phyloP scores from a whole-genome alignment of 495 filamentous ascomycete species.

The Peziza echinospora region DNA sequence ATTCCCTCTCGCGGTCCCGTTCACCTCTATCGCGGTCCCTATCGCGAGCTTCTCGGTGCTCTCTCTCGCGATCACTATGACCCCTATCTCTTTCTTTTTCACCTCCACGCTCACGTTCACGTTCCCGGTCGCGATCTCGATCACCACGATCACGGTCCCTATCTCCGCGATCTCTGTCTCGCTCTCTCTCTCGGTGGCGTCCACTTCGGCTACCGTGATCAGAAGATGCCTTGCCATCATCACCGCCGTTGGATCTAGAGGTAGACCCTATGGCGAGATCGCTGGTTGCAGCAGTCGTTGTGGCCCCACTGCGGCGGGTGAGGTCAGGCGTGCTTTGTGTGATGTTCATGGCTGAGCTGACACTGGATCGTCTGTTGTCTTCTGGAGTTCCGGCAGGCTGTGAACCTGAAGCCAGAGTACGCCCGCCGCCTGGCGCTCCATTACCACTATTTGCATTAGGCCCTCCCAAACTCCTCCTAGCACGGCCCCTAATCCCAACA shows the following conservation, averaged over 20 bases:
- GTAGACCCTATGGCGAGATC: conserved; percentile 4
- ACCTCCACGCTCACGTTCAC: conserved; percentile 4
- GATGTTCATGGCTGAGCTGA: conserved; percentile 1
- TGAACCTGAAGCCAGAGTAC: neutral
- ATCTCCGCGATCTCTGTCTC: conserved; percentile 2
- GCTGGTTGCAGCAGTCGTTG: too few relatives aligned
- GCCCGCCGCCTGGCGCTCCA: neutral
- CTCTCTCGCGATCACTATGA: neutral
- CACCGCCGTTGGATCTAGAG: conserved; percentile 2
- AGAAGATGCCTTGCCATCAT: conserved; percentile 5
- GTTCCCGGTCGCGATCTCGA: neutral
- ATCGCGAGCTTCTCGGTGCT: neutral
- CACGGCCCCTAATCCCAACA: neutral
- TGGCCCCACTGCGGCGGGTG: conserved; percentile 5
- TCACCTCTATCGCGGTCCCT: conserved; percentile 1
- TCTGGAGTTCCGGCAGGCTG: neutral
- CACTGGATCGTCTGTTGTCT: neutral
- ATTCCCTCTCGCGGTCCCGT: conserved; percentile 4
- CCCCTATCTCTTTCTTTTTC: conserved; percentile 7
- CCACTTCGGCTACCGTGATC: conserved; percentile 15
- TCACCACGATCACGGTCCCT: conserved; percentile 9
- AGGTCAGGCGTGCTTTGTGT: conserved; percentile 10
- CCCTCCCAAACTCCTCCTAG: neutral
- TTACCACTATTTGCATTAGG: neutral
- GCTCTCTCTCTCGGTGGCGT: conserved; percentile 8